A percentile compares a stretch with the other conserved stretches of the same genome.
These are phyloP conservation scores for Naematelia aurantialba DNA, from an alignment of 768 basidiomycete species.

Conservation along the genomic window DNA sequence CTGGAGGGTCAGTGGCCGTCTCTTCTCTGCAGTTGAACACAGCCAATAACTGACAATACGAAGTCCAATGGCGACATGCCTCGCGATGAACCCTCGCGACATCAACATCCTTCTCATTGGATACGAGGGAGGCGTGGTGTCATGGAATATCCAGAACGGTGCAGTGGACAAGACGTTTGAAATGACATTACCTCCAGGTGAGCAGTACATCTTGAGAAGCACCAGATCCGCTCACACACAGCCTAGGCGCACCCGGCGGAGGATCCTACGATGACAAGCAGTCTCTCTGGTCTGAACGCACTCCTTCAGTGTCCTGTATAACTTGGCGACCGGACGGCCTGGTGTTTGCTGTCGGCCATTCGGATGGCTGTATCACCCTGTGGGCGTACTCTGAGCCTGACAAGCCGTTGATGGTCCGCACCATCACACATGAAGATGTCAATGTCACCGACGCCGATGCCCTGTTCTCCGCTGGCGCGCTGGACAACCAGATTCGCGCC, in stretches of 20 bases:
- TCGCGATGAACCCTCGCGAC: conserved; percentile 67
- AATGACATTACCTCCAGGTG: conserved; percentile 66
- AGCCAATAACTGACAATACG: conserved; percentile 2
- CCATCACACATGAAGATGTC: conserved; percentile 56
- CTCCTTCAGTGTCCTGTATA: conserved; percentile 66
- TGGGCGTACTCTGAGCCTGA: conserved; percentile 77
- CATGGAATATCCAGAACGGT: conserved; percentile 51
- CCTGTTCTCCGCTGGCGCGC: conserved; percentile 49
- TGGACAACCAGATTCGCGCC: conserved; percentile 32
- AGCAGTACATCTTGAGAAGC: conserved; percentile 66
- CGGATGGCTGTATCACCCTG: conserved; percentile 77
- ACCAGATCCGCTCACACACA: conserved; percentile 57
- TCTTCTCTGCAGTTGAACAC: neutral
- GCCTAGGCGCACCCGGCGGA: neutral
- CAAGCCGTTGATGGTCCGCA: conserved; percentile 69
- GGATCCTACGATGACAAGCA: conserved; percentile 37
- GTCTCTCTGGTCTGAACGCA: conserved; percentile 68
- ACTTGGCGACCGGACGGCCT: conserved; percentile 69
- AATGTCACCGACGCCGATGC: conserved; percentile 53
- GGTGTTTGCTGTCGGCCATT: conserved; percentile 73
- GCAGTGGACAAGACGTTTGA: conserved; percentile 61
- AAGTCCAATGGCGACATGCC: conserved; percentile 60
- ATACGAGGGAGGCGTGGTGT: conserved; percentile 58
- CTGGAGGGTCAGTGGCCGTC: conserved; percentile 39
- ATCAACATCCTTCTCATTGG: conserved; percentile 68